Evolutionary conservation across 1,139 yeast species (phyloP).

Genomic region (Chernovozyma sophiae-reginae): DNA sequence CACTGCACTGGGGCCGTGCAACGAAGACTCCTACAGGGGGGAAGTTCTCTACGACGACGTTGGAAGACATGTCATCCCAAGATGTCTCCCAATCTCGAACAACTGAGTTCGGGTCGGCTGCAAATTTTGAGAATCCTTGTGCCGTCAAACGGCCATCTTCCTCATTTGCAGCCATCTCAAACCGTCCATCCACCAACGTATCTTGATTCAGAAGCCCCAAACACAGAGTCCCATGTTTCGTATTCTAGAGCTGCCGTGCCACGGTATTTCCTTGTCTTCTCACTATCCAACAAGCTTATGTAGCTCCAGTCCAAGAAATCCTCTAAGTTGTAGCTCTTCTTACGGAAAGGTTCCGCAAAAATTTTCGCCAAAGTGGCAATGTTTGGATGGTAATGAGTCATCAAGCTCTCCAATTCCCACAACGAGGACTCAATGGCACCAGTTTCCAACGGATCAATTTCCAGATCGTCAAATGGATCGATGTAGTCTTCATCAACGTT

Average conservation of each 20-base stretch:
- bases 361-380: conserved; percentile 89
- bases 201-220: conserved; percentile 18
- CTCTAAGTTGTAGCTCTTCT: conserved; percentile 82
- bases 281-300: conserved; percentile 68
- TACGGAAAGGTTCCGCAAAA: conserved; percentile 84
- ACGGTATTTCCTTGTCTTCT: conserved; percentile 63
- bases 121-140: too few relatives aligned
- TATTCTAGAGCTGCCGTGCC: conserved; percentile 76
- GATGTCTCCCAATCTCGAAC: too few relatives aligned
- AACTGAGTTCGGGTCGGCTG: too few relatives aligned
- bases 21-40: too few relatives aligned
- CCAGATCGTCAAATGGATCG: conserved; percentile 68
- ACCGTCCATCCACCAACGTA: conserved; percentile 7
- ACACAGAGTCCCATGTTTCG: conserved; percentile 51
- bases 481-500: conserved; percentile 25
- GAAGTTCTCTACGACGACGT: too few relatives aligned
- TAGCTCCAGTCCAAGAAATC: conserved; percentile 94
- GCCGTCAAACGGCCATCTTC: too few relatives aligned
- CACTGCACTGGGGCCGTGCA: too few relatives aligned
- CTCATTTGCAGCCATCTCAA: too few relatives aligned
- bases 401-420: conserved; percentile 85
- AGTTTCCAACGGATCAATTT: conserved; percentile 71
- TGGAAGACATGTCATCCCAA: too few relatives aligned
- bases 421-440: conserved; percentile 79
- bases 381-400: conserved; percentile 93